Evolutionary conservation across 345 rosid genomes (phyloP), one percentile per base, ranked within the genome.

Genomic region (Boechera divaricarpa): DNA sequence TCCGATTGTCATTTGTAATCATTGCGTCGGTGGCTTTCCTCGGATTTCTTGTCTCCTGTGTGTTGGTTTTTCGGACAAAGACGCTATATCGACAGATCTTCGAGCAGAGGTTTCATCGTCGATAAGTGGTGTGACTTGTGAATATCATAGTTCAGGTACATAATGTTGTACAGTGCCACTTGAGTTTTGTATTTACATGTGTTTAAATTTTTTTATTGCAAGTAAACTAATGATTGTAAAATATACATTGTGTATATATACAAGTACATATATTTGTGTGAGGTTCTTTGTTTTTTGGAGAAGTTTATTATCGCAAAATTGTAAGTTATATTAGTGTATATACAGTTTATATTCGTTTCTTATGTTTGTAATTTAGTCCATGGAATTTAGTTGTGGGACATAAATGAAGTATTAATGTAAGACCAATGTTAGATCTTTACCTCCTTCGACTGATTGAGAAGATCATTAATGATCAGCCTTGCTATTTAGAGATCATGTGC

Each of bases 1-100:
- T 93, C 69, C 81, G 84, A 84, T 32, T 85, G 38, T 85, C 95
- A 1, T 93, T 87, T 76, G 60, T 89, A 64, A 85, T 93, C 76
- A 83, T 93, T 86, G 91, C 91, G 2, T 70, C 67, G 16, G 89
- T 89, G 44, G 86, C 92, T 68, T 79, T 82, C 41, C 31, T 82
- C 3, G 93, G 97, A 4, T 87, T 76, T 79, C 76, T 93, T 26
- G 86, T 89, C 68, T 87, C 85, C 0, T 70, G 85, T 21, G 78
- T 69, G 28, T 59, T 93, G 86, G 83, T 83, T 67, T 58, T 82
- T 28, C 85, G 89, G 74, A 93, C 93, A 44, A 86, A 85, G 76
- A 82, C 63, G 57, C 78, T 89, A 80, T 93, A 93, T 61, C 71
- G 52, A 56, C 76, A 48, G 5, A 78, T 89, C 70, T 79, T 91